Base-by-base conservation (phyloP, 2,329 filamentous ascomycete species). In the Colletotrichum godetiae region DNA sequence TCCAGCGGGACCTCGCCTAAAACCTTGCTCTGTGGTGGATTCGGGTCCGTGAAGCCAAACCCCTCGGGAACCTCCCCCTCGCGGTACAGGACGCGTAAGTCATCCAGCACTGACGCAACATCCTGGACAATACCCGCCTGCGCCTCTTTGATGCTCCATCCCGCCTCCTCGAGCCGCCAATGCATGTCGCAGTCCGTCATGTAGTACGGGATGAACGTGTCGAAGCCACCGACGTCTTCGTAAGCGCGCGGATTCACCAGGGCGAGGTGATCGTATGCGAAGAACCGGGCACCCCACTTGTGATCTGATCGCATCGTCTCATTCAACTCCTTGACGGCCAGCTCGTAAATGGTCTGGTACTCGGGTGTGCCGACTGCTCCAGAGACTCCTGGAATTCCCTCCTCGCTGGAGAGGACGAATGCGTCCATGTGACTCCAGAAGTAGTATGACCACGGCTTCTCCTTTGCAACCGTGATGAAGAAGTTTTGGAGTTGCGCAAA, bases 361-460 rank as follows among this genome's bases (percentile, higher is more conserved):
- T 80, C 83, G 2, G 78, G 75, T 13, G 84, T 77, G 61, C 79
- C 77, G n/a, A 82, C 80, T 1, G 60, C 46, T 2, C 68, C 73
- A 1, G 79, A 78, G 0, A 77, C 29, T 1, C 73, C 66, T 5
- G 69, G 59, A 1, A 42, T 67, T 1, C 84, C 84, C 46, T 80
- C 79, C 63, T 88, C 86, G 60, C 81, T 83, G 3, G 83, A 83
- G 1, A 86, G 72, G 0, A 82, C 84, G 1, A 85, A 78, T 1
- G 89, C 84, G 74, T 90, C 88, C 85, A 88, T 88, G 76, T 90
- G 88, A 13, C 82, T 84, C 87, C 87, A 90, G 77, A 88, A 90
- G 77, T 88, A 90, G 76, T 86, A 83, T 0, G 81, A 79, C 84
- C 86, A 89, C 3, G 81, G 75, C 19, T 84, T 77, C 35, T 83